A percentile compares a stretch with the other conserved stretches of the same genome.
Conservation (phyloP, 306 rosid genomes). For the Quercus mongolica region DNA sequence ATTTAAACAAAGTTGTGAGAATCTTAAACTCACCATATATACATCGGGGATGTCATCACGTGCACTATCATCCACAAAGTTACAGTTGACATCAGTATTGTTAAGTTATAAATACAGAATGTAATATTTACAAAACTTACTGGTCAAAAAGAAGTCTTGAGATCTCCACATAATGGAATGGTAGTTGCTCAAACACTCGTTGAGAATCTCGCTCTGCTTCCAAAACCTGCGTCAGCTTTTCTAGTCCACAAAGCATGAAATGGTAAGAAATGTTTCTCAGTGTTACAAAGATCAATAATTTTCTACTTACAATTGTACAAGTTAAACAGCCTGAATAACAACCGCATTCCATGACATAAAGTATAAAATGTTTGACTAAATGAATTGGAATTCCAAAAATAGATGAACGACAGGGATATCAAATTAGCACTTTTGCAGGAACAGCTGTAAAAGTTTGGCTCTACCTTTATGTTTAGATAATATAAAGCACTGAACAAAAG, state of each 20-base stretch:
- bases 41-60: constrained; percentile 71
- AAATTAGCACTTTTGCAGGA: no score
- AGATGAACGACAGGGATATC: no score
- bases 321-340: no score
- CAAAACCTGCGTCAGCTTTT: constrained; percentile 76
- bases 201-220: constrained; percentile 90
- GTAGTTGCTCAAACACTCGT: constrained; percentile 78
- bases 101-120: constrained; percentile 11
- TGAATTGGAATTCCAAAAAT: no score
- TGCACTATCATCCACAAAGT: constrained; percentile 53
- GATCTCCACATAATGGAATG: constrained; percentile 93
- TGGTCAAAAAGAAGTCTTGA: constrained; percentile 74
- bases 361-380: no score
- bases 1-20: constrained; percentile 10
- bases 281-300: neutral
- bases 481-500: no score
- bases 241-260: constrained; percentile 42
- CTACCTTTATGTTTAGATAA: no score
- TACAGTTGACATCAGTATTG: constrained; percentile 9
- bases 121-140: constrained; percentile 41
- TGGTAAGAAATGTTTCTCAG: constrained; percentile 1
- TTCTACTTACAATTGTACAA: neutral
- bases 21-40: constrained; percentile 69
- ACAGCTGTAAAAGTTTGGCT: no score
- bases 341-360: no score